Percentiles rank a stretch among this genome's conserved stretches.
phyloP scores from a whole-genome alignment of 371 early-diverging fungal species.

The Mortierella polycephala region DNA sequence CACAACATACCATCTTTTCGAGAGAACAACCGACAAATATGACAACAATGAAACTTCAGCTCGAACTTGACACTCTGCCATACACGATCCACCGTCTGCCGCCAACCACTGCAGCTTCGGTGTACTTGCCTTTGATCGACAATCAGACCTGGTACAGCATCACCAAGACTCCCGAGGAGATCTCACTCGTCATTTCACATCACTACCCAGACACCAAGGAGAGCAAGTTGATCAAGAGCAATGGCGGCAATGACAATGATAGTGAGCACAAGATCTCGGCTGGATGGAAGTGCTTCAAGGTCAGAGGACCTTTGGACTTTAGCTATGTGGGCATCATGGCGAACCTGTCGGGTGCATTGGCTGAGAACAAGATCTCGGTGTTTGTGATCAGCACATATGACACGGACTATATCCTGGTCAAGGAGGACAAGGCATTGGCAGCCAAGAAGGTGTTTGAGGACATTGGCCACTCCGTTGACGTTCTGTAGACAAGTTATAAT shows the following conservation, averaged over 20 bases:
- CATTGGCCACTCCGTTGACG: constrained; percentile 37
- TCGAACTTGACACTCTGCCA: constrained; percentile 25
- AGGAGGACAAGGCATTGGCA: constrained; percentile 61
- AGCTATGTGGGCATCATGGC: constrained; percentile 80
- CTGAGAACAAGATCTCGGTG: constrained; percentile 68
- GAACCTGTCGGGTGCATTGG: constrained; percentile 65
- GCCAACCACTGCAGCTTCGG: constrained; percentile 28
- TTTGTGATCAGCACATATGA: constrained; percentile 83
- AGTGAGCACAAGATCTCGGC: constrained; percentile 61
- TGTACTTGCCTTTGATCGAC: constrained; percentile 55
- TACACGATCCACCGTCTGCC: constrained; percentile 55
- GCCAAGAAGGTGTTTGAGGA: constrained; percentile 58
- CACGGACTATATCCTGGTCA: constrained; percentile 83
- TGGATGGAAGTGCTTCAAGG: constrained; percentile 71
- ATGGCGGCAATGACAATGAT: not conserved
- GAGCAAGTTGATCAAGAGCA: constrained; percentile 18
- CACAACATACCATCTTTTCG: too few relatives aligned
- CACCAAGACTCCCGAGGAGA: constrained; percentile 65
- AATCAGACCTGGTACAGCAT: constrained; percentile 65
- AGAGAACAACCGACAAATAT: not conserved
- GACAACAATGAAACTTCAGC: constrained; percentile 27
- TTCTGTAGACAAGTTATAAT: constrained; percentile 4
- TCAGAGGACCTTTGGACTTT: constrained; percentile 79
- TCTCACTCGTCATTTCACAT: constrained; percentile 67
- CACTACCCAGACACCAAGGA: constrained; percentile 19